Conservation (phyloP, 495 filamentous ascomycete species). For the Podospora appendiculata region DNA sequence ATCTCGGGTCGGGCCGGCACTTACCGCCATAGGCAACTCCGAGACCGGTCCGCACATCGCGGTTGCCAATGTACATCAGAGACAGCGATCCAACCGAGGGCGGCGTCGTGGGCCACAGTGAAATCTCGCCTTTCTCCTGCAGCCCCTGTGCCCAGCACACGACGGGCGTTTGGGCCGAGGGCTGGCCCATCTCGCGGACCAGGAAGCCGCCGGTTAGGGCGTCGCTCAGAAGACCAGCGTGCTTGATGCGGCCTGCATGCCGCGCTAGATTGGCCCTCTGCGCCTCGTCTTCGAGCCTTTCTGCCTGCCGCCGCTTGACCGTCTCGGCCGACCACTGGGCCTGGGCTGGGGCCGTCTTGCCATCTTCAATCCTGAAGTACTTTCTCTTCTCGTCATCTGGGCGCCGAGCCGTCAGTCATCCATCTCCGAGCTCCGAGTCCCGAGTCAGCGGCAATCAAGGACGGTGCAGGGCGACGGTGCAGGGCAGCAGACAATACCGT, state of each 20-base stretch:
- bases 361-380: constrained; percentile 41
- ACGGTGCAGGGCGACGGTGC: too few relatives aligned
- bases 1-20: background rate
- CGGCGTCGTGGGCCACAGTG: background rate
- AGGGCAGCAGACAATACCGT: constrained; percentile 21
- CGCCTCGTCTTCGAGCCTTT: constrained; percentile 7
- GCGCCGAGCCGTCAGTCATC: background rate
- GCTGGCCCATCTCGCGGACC: constrained; percentile 5
- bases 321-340: constrained; percentile 29
- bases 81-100: background rate
- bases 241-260: constrained; percentile 13
- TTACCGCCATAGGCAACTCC: constrained; percentile 23
- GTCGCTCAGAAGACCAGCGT: constrained; percentile 1
- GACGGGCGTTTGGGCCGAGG: background rate
- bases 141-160: constrained; percentile 12
- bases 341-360: constrained; percentile 19
- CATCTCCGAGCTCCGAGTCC: background rate
- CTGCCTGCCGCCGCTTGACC: constrained; percentile 29
- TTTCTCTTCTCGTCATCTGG: constrained; percentile 34
- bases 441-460: too few relatives aligned
- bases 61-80: constrained; percentile 18
- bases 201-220: constrained; percentile 9
- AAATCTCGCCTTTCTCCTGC: constrained; percentile 10
- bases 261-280: background rate
- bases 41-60: constrained; percentile 12